These are phyloP conservation scores for Pseudozyma flocculosa DNA, from an alignment of 1,284 basidiomycete genomes.

Conservation along the genomic window DNA sequence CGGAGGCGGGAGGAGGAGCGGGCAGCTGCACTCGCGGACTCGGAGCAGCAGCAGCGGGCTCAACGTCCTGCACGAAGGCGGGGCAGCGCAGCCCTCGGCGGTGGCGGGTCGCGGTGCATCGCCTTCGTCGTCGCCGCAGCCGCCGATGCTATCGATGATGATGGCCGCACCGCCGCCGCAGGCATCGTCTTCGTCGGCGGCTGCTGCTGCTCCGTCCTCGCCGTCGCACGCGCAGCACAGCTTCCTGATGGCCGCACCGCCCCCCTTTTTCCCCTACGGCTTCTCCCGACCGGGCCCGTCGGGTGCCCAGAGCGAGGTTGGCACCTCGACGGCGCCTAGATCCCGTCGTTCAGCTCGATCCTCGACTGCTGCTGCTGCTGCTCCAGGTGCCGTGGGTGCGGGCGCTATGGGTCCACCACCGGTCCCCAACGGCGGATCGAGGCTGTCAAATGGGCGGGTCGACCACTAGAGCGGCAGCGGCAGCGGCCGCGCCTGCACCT, in stretches of 20 bases:
- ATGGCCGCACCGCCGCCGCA: conserved; percentile 23
- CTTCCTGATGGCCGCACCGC: neutral
- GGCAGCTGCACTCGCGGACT: neutral
- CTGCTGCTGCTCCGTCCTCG: neutral
- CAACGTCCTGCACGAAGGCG: neutral
- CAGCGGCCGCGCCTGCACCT: too few species aligned
- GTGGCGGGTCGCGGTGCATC: conserved; percentile 3
- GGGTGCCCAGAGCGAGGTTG: neutral
- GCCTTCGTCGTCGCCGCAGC: neutral
- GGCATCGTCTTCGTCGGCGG: too few species aligned
- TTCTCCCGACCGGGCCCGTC: neutral
- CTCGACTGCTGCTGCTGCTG: too few species aligned
- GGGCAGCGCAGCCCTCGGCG: neutral
- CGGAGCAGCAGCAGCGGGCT: neutral
- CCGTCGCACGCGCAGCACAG: neutral
- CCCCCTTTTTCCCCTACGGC: neutral
- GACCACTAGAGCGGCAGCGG: too few species aligned
- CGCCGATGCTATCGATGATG: conserved; percentile 39
- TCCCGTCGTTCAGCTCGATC: too few species aligned
- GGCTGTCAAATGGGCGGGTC: too few species aligned
- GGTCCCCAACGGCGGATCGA: too few species aligned
- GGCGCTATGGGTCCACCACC: too few species aligned
- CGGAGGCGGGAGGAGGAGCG: neutral
- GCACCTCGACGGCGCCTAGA: neutral
- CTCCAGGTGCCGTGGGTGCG: too few species aligned